Evolutionary conservation across 148 eudicot species (phyloP).

Genomic region (Chenopodium suecicum): DNA sequence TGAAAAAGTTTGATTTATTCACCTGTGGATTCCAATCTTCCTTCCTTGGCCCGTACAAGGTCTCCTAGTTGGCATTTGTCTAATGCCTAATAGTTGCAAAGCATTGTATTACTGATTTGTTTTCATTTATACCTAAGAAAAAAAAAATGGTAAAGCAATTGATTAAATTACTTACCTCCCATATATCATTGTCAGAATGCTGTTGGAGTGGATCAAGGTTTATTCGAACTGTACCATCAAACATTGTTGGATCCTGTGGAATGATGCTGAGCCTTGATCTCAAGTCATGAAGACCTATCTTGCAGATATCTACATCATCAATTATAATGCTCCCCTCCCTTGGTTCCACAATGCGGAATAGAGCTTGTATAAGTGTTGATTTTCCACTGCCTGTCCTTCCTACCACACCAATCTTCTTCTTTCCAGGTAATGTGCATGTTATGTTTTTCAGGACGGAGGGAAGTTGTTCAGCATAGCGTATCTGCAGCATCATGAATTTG

Average conservation of each 20-base stretch:
- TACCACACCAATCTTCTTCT: constrained; percentile 87
- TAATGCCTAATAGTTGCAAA: constrained; percentile 51
- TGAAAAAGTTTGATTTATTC: not conserved
- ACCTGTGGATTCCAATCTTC: constrained; percentile 76
- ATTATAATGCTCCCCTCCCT: constrained; percentile 71
- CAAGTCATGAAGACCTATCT: constrained; percentile 87
- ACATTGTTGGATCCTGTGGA: constrained; percentile 98
- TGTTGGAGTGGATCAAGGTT: constrained; percentile 86
- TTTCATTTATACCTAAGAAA: not conserved
- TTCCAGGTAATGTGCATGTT: constrained; percentile 89
- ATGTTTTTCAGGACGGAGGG: constrained; percentile 86
- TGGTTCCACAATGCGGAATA: constrained; percentile 87
- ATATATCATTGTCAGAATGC: constrained; percentile 67
- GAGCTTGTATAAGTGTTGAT: constrained; percentile 92
- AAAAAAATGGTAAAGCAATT: not conserved
- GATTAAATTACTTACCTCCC: constrained; percentile 58
- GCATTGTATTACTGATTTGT: not conserved
- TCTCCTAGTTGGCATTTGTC: constrained; percentile 92
- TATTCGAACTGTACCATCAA: constrained; percentile 90
- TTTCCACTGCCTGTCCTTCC: constrained; percentile 99
- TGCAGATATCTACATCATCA: constrained; percentile 74
- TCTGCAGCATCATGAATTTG: constrained; percentile 43
- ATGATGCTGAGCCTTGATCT: constrained; percentile 92
- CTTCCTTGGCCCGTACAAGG: constrained; percentile 69
- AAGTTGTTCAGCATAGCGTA: constrained; percentile 91